These are phyloP conservation scores for Avena atlantica DNA, from an alignment of 176 grass and related monocot species.

Conservation along the genomic window DNA sequence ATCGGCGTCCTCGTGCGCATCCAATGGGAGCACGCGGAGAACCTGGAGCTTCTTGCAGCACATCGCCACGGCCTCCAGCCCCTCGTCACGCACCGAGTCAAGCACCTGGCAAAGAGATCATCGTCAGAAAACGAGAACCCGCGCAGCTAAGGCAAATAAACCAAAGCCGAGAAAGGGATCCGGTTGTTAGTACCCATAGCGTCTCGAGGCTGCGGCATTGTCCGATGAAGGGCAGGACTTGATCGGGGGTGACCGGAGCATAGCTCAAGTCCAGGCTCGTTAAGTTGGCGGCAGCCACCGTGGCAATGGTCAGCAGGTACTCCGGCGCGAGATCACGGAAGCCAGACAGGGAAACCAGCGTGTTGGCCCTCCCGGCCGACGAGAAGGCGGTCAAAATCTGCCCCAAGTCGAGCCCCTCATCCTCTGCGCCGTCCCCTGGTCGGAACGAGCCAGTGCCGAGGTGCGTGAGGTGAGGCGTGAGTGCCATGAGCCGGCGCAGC, in stretches of 20 bases:
- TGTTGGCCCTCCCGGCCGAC: constrained; percentile 31
- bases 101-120: constrained; percentile 64
- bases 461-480: constrained; percentile 65
- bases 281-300: constrained; percentile 51
- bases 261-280: constrained; percentile 84
- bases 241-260: constrained; percentile 58
- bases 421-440: constrained; percentile 45
- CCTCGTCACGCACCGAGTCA: constrained; percentile 82
- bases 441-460: constrained; percentile 83
- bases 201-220: constrained; percentile 82
- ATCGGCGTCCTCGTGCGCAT: constrained; percentile 74
- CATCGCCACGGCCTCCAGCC: constrained; percentile 57
- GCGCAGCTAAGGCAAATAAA: not conserved
- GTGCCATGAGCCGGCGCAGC: constrained; percentile 75
- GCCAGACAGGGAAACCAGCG: constrained; percentile 81
- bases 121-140: constrained; percentile 18
- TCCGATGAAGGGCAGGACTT: constrained; percentile 59
- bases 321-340: constrained; percentile 74
- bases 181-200: constrained; percentile 64
- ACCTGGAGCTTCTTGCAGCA: constrained; percentile 78
- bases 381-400: constrained; percentile 54
- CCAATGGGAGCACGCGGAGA: constrained; percentile 78
- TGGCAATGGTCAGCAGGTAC: constrained; percentile 66
- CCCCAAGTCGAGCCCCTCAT: constrained; percentile 46
- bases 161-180: not conserved